Conservation (phyloP, 441 rosid genomes). For the Aquilaria agallochum region DNA sequence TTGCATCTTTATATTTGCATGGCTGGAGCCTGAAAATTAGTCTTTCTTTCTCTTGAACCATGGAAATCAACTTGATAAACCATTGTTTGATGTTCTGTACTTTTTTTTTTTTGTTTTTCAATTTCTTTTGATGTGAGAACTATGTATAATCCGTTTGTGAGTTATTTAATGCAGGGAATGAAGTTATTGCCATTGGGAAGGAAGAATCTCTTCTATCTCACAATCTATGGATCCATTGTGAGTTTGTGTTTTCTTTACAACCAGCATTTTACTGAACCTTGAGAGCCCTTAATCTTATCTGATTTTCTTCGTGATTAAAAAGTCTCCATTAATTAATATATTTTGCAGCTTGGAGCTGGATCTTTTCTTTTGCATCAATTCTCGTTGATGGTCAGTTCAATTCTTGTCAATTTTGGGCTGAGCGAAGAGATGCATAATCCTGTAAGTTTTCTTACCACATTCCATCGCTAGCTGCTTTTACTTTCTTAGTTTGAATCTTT, state of each 20-base stretch:
- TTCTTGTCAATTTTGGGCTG: constrained; percentile 79
- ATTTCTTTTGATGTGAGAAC: too few relatives aligned
- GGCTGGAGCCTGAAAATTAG: too few relatives aligned
- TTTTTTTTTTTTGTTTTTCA: too few relatives aligned
- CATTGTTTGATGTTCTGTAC: too few relatives aligned
- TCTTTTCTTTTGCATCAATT: constrained; percentile 75
- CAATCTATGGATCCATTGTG: constrained; percentile 78
- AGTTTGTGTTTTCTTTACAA: constrained; percentile 23
- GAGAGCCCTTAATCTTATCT: too few relatives aligned
- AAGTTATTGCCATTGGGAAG: constrained; percentile 80
- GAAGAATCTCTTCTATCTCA: constrained; percentile 66
- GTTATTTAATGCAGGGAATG: constrained; percentile 60
- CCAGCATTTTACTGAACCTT: constrained; percentile 2
- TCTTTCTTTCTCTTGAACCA: too few relatives aligned
- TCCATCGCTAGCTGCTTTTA: too few relatives aligned
- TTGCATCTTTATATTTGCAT: too few relatives aligned
- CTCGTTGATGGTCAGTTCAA: constrained; percentile 61
- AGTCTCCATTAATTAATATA: constrained; percentile 16
- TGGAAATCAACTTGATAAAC: too few relatives aligned
- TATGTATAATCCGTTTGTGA: too few relatives aligned
- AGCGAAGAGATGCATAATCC: constrained; percentile 94
- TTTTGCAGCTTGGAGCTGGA: constrained; percentile 80
- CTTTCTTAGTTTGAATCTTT: neutral
- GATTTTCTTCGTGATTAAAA: constrained; percentile 1
- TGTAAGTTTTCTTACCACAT: constrained; percentile 33